Evolutionary conservation across 768 basidiomycete genomes (phyloP), one percentile per base, ranked within the genome.

Genomic region (Naganishia kalamii): DNA sequence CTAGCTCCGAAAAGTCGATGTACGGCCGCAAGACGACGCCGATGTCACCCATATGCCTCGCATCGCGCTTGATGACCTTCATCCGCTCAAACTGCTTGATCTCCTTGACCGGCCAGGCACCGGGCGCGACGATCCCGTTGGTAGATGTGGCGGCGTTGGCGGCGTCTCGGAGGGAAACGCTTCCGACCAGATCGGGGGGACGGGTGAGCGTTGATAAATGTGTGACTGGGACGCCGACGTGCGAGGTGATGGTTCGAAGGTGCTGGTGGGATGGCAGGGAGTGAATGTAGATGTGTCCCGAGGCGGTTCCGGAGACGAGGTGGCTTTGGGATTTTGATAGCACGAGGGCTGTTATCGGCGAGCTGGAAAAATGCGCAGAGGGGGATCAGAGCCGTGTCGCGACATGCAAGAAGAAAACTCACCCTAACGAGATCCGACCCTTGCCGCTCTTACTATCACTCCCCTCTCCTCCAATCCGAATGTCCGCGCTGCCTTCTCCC

Each of bases 181-280:
- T 90, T 0, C 90, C 89, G 63, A 90, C 82, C 46, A 98, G 83
- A 76, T 98, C 93, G 19, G 85, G 83, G 1, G 94, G 96, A 70
- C 88, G 88, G 52, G 93, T 82, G 79, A 98, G 82, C 2, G 89
- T 88, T 48, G 83, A 79, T 6, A 99, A 77, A 76, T 86, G 81
- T 17, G 89, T 86, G 74, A 97, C 86, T 5, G 79, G 72, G 19
- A 84, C 83, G 40, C 69, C 68, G 32, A 67, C 62, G 11, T 77
- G 76, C 0, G 77, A 70, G 17, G 69, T 41, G 69, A 97, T 85
- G 29, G 88, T 87, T 49, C 92, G 88, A 29, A 96, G 80, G 30
- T 86, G 85, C 74, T 98, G 93, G 72, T 92, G 90, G 0, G 94
- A 94, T 1, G 90, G 85, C 32, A 94, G 83, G 68, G 96, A 89